Percentiles rank a stretch among this genome's conserved stretches.
These are phyloP conservation scores for Ilex aquifolium DNA, from an alignment of 257 asterid species.

Conservation along the genomic window DNA sequence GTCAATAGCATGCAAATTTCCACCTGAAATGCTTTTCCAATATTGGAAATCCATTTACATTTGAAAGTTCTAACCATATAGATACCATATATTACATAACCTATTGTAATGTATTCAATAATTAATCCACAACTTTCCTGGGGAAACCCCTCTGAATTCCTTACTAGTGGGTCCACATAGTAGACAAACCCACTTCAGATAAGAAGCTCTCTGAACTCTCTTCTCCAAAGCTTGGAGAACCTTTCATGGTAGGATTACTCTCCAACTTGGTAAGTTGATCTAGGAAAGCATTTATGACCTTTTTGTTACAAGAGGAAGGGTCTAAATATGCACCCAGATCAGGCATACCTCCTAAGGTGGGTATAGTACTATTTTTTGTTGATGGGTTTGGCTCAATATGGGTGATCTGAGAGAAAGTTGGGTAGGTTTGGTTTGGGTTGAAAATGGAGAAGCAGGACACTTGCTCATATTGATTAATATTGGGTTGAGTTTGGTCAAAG, in stretches of 20 bases:
- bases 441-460: slow-evolving; percentile 98
- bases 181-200: slow-evolving; percentile 29
- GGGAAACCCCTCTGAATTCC: background rate
- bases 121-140: background rate
- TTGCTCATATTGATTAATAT: slow-evolving; percentile 43
- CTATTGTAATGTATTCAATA: background rate
- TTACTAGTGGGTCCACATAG: slow-evolving; percentile 35
- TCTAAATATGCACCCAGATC: slow-evolving; percentile 18
- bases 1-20: no score
- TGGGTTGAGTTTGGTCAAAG: slow-evolving; percentile 21
- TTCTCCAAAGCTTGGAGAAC: slow-evolving; percentile 65
- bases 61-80: background rate
- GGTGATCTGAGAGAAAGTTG: background rate
- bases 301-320: slow-evolving; percentile 28
- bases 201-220: slow-evolving; percentile 58
- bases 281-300: slow-evolving; percentile 42
- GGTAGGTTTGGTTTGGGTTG: slow-evolving; percentile 26
- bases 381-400: background rate
- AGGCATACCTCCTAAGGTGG: slow-evolving; percentile 19
- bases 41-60: no score
- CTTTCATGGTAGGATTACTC: slow-evolving; percentile 11
- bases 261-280: slow-evolving; percentile 35
- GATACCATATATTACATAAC: background rate
- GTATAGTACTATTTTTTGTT: background rate
- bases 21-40: no score